A percentile compares a stretch with the other conserved stretches of the same genome.
phyloP scores from a whole-genome alignment of 2,329 filamentous ascomycete genomes.

The Arthrobotrys pseudoclavata region DNA sequence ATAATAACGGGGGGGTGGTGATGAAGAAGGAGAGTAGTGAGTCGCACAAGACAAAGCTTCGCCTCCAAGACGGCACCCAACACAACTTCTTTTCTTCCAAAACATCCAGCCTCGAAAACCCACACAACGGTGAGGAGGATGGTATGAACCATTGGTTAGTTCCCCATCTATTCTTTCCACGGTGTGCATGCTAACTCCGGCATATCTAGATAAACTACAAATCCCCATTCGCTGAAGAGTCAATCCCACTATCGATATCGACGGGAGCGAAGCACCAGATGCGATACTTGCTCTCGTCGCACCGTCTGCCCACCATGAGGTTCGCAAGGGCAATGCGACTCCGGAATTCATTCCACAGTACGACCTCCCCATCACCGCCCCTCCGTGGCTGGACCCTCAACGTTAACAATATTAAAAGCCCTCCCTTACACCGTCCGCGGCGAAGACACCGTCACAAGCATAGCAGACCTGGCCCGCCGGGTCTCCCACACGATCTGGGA shows the following conservation, averaged over 20 bases:
- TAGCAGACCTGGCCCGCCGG: not conserved
- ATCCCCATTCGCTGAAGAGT: too few species aligned
- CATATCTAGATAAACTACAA: too few species aligned
- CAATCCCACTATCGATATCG: not conserved
- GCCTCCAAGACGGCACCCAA: slow-evolving; percentile 45
- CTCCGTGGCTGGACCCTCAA: too few species aligned
- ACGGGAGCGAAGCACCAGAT: slow-evolving; percentile 2
- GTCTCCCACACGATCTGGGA: slow-evolving; percentile 4
- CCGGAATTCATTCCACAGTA: slow-evolving; percentile 35
- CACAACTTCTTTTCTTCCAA: slow-evolving; percentile 7
- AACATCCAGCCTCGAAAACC: not conserved
- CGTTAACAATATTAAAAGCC: not conserved
- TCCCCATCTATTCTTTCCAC: not conserved
- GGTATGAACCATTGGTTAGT: not conserved
- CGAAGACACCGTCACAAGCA: not conserved
- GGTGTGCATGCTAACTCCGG: not conserved
- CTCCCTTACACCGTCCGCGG: not conserved
- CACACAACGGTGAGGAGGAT: not conserved
- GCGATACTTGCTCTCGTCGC: not conserved
- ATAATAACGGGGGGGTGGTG: not conserved
- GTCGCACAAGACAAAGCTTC: slow-evolving; percentile 47
- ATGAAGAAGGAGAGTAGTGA: slow-evolving; percentile 26
- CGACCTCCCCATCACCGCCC: too few species aligned
- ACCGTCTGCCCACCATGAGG: slow-evolving; percentile 3
- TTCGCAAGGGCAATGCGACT: not conserved